Evolutionary conservation across 768 basidiomycete genomes (phyloP), one percentile per base, ranked within the genome.

Genomic region (Boletellus emodensis): DNA sequence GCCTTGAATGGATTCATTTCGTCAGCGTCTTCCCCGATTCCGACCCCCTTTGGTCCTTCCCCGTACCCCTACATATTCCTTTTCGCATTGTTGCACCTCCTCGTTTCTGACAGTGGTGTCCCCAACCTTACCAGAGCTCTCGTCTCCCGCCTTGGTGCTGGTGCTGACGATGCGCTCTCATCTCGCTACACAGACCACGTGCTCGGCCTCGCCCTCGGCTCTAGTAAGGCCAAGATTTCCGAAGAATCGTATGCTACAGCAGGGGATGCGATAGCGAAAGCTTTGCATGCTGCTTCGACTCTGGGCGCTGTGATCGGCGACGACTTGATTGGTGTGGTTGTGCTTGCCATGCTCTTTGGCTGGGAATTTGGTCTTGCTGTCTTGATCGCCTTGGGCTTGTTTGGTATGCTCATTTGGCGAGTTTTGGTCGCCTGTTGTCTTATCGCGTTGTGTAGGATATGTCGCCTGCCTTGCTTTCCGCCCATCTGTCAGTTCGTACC

Each of bases 91-190:
- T 61, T 94, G 46, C 79, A 85, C 18, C 87, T 90, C 67, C 66
- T 93, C 28, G 81, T 89, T 67, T 84, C 88, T 24, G 80, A 78
- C 46, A 88, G 87, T 20, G 92, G 92, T 22, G 69, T 95, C 20
- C 69, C 78, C 20, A 87, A 85, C 32, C 68, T 91, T 41, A 80
- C 80, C 40, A 80, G 83, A 64, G 77, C 78, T 28, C 73, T 92
- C 3, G 94, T 91, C 88, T 79, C 85, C 2, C 90, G 92, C 1
- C 87, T 98, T 38, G 87, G 92, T 80, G 90, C 92, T 68, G 89
- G 83, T 64, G 90, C 88, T 0, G 90, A 94, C 62, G 72, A 85
- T 60, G 80, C 81, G 79, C 55, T 51, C 71, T 61, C 39, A 4
- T 48, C 45, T 38, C 73, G 94, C 46, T 87, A 91, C 10, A 90